Evolutionary conservation across 176 grass and related monocot genomes (phyloP).

Genomic region (Oryza punctata): DNA sequence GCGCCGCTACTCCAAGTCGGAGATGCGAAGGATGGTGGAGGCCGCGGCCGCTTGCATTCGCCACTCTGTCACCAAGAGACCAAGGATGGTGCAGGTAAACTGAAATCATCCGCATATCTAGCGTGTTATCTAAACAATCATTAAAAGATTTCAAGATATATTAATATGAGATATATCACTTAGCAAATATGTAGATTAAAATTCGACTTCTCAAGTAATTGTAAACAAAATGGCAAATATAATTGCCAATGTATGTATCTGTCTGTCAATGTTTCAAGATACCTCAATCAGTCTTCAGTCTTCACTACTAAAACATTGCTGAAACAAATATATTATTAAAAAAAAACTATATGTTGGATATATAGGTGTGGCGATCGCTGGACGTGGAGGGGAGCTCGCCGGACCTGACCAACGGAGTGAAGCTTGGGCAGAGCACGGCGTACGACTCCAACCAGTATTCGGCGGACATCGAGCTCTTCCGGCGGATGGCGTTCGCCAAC

Average conservation of each 20-base stretch:
- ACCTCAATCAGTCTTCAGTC: too few species aligned
- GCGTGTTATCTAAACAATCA: too few species aligned
- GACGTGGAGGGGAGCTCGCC: constrained; percentile 45
- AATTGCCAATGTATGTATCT: too few species aligned
- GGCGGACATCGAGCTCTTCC: constrained; percentile 64
- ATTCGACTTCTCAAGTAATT: too few species aligned
- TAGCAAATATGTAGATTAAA: too few species aligned
- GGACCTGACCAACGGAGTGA: constrained; percentile 77
- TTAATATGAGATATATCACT: too few species aligned
- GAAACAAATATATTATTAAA: too few species aligned
- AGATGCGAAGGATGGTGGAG: constrained; percentile 79
- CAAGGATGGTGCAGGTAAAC: constrained; percentile 71
- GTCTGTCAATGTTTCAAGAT: too few species aligned
- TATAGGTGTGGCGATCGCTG: constrained; percentile 62
- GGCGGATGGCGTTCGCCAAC: constrained; percentile 51
- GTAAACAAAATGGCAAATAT: too few species aligned
- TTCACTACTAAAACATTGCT: too few species aligned
- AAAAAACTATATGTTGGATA: background rate
- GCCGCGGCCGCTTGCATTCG: constrained; percentile 74
- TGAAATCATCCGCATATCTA: background rate
- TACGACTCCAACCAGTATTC: constrained; percentile 66
- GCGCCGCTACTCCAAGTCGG: constrained; percentile 42
- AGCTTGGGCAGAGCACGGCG: constrained; percentile 61
- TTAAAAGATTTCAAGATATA: too few species aligned
- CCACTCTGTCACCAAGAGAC: constrained; percentile 71